These are phyloP conservation scores for Blastocystis sp. DNA, from an alignment of 352 stramenopile genomes.

Conservation along the genomic window DNA sequence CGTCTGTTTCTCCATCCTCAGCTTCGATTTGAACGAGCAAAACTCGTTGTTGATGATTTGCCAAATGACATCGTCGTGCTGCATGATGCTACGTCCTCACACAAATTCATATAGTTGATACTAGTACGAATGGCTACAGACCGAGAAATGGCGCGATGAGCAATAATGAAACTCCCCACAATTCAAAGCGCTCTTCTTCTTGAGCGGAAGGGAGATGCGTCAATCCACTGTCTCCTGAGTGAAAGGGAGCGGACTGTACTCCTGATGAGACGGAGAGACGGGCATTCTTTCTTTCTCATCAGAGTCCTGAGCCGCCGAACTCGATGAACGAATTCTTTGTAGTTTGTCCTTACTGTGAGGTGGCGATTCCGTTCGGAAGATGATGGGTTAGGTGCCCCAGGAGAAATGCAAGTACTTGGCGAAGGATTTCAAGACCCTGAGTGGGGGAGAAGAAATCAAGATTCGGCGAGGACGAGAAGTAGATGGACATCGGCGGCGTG, in stretches of 20 bases:
- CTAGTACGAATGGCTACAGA: constrained; percentile 15
- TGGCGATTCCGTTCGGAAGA: not conserved
- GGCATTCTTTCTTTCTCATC: too few relatives aligned
- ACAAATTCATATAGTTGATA: not conserved
- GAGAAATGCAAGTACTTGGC: constrained; percentile 60
- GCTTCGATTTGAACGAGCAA: constrained; percentile 97
- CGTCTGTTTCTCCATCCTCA: constrained; percentile 82
- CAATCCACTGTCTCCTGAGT: too few relatives aligned
- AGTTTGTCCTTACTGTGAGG: constrained; percentile 34
- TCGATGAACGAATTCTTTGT: constrained; percentile 34
- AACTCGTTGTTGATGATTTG: constrained; percentile 96
- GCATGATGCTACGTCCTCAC: constrained; percentile 79
- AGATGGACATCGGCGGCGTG: not conserved
- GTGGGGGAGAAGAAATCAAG: constrained; percentile 4
- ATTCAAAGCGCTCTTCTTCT: too few relatives aligned
- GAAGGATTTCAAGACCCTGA: constrained; percentile 41
- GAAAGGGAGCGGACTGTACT: too few relatives aligned
- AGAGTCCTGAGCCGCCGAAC: too few relatives aligned
- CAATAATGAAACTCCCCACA: not conserved
- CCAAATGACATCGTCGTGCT: constrained; percentile 99
- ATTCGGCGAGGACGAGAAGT: constrained; percentile 54
- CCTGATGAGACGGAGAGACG: too few relatives aligned
- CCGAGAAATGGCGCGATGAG: constrained; percentile 21
- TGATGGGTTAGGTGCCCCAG: constrained; percentile 34
- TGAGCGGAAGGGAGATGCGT: too few relatives aligned